Evolutionary conservation across 768 basidiomycete species (phyloP).

Genomic region (Pseudohyphozyma bogoriensis): DNA sequence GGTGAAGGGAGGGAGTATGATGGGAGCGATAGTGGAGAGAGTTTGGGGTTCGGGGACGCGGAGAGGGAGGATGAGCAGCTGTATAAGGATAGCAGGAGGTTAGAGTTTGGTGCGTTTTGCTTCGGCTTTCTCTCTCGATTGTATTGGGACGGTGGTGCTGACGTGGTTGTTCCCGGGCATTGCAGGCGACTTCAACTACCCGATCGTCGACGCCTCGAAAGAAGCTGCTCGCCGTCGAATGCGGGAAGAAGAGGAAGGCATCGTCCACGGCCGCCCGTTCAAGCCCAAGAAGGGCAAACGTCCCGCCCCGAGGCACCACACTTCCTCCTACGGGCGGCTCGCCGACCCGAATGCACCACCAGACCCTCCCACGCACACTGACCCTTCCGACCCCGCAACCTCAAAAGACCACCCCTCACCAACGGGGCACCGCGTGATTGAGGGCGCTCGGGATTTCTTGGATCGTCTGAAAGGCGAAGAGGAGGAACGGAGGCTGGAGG

Average conservation of each 20-base stretch:
- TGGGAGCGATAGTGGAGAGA: constrained; percentile 41
- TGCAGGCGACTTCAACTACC: constrained; percentile 31
- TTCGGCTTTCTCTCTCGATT: background rate
- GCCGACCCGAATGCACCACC: constrained; percentile 6
- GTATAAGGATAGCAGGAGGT: constrained; percentile 62
- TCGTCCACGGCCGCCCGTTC: constrained; percentile 41
- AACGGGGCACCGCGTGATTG: background rate
- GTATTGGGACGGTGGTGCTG: background rate
- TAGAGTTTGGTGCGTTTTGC: constrained; percentile 71
- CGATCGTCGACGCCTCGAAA: constrained; percentile 32
- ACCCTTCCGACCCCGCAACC: constrained; percentile 1
- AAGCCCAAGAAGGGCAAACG: constrained; percentile 39
- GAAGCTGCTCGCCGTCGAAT: constrained; percentile 49
- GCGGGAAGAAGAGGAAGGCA: constrained; percentile 78
- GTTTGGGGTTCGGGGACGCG: constrained; percentile 58
- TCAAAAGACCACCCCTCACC: constrained; percentile 10
- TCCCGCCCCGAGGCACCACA: constrained; percentile 45
- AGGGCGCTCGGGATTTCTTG: constrained; percentile 19
- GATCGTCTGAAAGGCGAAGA: constrained; percentile 21
- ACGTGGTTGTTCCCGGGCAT: background rate
- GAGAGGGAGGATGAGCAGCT: constrained; percentile 58
- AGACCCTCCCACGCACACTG: background rate
- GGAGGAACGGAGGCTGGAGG: constrained; percentile 2
- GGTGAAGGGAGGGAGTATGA: constrained; percentile 37
- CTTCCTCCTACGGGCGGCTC: constrained; percentile 19